Percentiles rank a stretch among this genome's conserved stretches.
Evolutionary conservation across 208 protist genomes (phyloP).

Genomic region (Balamuthia mandrillaris): DNA sequence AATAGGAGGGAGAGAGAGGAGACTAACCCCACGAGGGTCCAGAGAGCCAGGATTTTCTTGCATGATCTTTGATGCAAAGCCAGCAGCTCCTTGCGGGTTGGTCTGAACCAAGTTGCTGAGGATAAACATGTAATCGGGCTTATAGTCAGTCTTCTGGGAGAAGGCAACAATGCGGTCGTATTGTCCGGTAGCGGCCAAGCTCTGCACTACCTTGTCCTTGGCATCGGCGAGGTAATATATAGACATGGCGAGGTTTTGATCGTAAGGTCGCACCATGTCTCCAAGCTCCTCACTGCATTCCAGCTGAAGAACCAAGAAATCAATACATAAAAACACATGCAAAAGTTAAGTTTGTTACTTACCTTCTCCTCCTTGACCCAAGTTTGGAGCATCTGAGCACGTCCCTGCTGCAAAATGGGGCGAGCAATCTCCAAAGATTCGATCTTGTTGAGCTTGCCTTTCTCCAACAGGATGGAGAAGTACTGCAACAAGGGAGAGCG

Average conservation of each 20-base stretch:
- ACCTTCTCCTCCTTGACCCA: slow-evolving; percentile 97
- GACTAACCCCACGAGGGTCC: too few relatives aligned
- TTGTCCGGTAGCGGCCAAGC: slow-evolving; percentile 89
- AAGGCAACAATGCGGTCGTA: slow-evolving; percentile 97
- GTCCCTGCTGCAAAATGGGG: slow-evolving; percentile 80
- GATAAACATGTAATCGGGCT: slow-evolving; percentile 91
- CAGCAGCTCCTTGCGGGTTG: slow-evolving; percentile 86
- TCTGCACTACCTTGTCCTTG: slow-evolving; percentile 62
- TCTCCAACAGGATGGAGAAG: slow-evolving; percentile 94
- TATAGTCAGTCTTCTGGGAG: slow-evolving; percentile 90
- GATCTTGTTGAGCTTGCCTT: slow-evolving; percentile 89
- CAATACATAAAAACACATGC: background rate
- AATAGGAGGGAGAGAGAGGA: too few relatives aligned
- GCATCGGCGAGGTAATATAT: slow-evolving; percentile 83
- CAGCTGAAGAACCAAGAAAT: slow-evolving; percentile 68
- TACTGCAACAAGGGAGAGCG: slow-evolving; percentile 94
- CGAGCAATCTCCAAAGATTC: slow-evolving; percentile 97
- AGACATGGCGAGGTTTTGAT: slow-evolving; percentile 91
- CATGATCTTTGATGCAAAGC: slow-evolving; percentile 85
- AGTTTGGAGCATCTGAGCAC: slow-evolving; percentile 86
- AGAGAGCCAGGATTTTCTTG: too few relatives aligned
- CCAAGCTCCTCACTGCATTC: slow-evolving; percentile 96
- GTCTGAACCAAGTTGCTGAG: slow-evolving; percentile 84
- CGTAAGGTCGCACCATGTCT: slow-evolving; percentile 86
- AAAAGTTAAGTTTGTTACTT: background rate